Evolutionary conservation across 345 rosid genomes (phyloP), one percentile per base, ranked within the genome.

Genomic region (Clarkia xantiana): DNA sequence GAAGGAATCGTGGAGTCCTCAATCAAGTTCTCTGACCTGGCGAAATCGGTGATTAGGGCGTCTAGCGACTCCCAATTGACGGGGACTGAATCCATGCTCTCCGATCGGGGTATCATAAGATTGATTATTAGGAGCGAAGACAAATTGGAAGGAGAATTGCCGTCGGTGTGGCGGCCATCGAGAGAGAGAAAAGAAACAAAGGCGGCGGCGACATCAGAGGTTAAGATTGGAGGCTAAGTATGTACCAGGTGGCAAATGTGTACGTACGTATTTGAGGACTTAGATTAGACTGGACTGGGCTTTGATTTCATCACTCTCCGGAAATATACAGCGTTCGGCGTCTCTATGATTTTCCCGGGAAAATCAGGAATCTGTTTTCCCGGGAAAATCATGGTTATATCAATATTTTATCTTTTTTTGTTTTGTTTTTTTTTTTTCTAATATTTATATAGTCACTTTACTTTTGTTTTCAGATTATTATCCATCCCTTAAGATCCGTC

Each of bases 11-110:
- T 40, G 18, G 34, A 49, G 55, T 74, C 86, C 51, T 80, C 94
- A 40, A 85, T 56, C 42, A 90, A 68, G 60, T 81, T 73, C 69
- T 90, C 97, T 19, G 95, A 79, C 75, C 63, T 77, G n/a, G 78
- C 86, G 57, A 83, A 90, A 60, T 90, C 91, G 63, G 79, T 59
- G n/a, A 90, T 62, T 7, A 90, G 76, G 34, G 75, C 70, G 69
- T 90, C 97, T 14, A 90, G 86, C 40, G 91, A 76, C 60, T 83
- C 95, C 95, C 95, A 90, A 66, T 90, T 86, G 47, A 90, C 94
- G 1, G 78, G 76, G 45, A 70, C 62, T 0, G 80, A 62, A 47
- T 77, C 94, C 94, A 83, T 83, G 49, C 45, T 55, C 57, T 54
- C 19, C 17, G 9, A 15, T 43, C 41, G 18, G 39, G 56, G 29